These are phyloP conservation scores for Strigomonas galati DNA, from an alignment of 208 protist genomes.

Conservation along the genomic window DNA sequence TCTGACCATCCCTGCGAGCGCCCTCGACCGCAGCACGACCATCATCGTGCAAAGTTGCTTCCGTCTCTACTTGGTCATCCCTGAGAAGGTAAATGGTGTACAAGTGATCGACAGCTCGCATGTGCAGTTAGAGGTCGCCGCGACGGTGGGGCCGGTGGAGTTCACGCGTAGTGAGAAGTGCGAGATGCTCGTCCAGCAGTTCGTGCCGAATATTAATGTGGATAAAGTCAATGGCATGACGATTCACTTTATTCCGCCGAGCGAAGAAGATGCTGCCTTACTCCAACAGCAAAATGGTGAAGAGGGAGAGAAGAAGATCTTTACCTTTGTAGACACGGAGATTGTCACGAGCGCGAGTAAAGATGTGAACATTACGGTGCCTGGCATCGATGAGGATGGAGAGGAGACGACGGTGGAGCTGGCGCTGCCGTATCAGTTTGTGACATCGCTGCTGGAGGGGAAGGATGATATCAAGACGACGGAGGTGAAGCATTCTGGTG, in stretches of 20 bases:
- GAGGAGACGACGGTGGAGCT: neutral
- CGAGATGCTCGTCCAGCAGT: constrained; percentile 12
- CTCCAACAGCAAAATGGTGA: neutral
- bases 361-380: neutral
- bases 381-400: neutral
- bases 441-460: neutral
- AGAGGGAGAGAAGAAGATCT: neutral
- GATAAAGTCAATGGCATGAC: neutral
- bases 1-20: no score
- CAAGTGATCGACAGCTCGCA: constrained; percentile 19
- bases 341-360: neutral
- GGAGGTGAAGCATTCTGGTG: neutral
- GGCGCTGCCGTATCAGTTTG: neutral
- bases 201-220: neutral
- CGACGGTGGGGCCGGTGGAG: constrained; percentile 25
- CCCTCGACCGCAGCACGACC: neutral
- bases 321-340: neutral
- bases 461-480: neutral
- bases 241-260: neutral
- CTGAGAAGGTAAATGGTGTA: constrained; percentile 22
- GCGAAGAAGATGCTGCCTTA: no score
- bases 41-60: neutral
- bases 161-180: constrained; percentile 12
- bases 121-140: constrained; percentile 17
- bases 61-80: constrained; percentile 12